Base-by-base conservation (phyloP, 257 asterid genomes). In the Forsythia viridissima region DNA sequence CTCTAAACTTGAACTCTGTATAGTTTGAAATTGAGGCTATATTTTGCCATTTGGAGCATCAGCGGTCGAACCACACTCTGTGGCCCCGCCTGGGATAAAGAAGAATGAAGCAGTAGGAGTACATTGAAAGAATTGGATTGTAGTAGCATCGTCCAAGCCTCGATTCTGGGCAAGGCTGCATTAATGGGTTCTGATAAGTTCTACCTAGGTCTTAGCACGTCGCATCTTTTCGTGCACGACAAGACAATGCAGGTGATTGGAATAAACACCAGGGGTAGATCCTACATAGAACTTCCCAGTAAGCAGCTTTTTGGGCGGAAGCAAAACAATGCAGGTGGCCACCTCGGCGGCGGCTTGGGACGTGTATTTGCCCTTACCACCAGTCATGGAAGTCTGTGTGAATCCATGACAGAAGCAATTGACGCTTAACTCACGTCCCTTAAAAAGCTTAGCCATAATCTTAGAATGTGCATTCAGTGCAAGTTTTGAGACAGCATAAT, bases 381-480 rank as follows among this genome's bases (percentile, higher is more conserved):
- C 78, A 7, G 97, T 93, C 96, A 90, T 91, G 71, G 93, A 84
- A n/a, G 98, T 93, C 55, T 78, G 91, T 42, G 98, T 91, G 76
- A 90, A 93, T 30, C 97, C 98, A 6, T 96, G 98, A 77, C 97
- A 90, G 55, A 86, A 90, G 69, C 97, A 93, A 70, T 93, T 93
- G 0, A 91, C 91, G 70, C 91, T 90, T 16, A 87, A 20, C 4
- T 86, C 87, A 13, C 52, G 21, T 0, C 78, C 82, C 10, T 76
- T 51, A 76, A 73, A 85, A 38, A 88, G 88, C 37, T 79, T 83
- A n/a, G 98, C 91, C 78, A 93, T 67, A 15, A 93, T 63, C 68
- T 79, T 84, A 4, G 97, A 83, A 72, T 91, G 90, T 39, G 97
- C 88, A 85, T 90, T 90, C 0, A 93, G 84, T 3, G 92, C 97